These are phyloP conservation scores for Trichosanthes truncata DNA, from an alignment of 306 rosid species.

Conservation along the genomic window DNA sequence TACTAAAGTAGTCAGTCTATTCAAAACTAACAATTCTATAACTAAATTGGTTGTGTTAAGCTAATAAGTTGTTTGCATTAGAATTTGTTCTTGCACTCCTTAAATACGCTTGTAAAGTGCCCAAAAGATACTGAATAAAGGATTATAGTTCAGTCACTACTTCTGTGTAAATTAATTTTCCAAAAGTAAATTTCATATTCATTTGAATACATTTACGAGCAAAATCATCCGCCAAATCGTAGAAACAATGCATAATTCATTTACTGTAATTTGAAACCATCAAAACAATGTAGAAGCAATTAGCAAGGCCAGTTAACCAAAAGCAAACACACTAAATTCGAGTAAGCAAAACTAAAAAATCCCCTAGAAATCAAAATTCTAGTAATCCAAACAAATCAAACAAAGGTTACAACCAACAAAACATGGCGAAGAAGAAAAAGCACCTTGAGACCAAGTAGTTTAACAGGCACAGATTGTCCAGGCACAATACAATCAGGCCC, in stretches of 20 bases:
- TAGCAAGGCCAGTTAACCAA: not conserved
- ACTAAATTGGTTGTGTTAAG: not conserved
- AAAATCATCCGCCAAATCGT: not conserved
- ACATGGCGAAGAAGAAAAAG: too few relatives aligned
- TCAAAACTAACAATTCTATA: not conserved
- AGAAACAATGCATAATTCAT: not conserved
- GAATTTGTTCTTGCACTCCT: not conserved
- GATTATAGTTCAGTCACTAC: not conserved
- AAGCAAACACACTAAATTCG: not conserved
- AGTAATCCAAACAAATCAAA: not conserved
- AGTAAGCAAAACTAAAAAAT: not conserved
- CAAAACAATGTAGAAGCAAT: not conserved
- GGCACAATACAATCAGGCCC: conserved; percentile 95
- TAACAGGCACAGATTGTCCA: conserved; percentile 57
- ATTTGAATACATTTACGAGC: not conserved
- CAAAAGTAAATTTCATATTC: not conserved
- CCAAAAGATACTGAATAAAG: not conserved
- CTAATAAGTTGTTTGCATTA: not conserved
- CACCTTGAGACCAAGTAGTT: conserved; percentile 81
- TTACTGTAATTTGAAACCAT: not conserved
- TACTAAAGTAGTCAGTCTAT: not conserved
- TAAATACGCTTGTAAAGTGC: not conserved
- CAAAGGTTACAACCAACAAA: not conserved
- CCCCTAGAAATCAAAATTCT: not conserved
- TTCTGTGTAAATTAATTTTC: not conserved